Evolutionary conservation across 2,329 filamentous ascomycete species (phyloP).

Genomic region (Orbilia ellipsospora): DNA sequence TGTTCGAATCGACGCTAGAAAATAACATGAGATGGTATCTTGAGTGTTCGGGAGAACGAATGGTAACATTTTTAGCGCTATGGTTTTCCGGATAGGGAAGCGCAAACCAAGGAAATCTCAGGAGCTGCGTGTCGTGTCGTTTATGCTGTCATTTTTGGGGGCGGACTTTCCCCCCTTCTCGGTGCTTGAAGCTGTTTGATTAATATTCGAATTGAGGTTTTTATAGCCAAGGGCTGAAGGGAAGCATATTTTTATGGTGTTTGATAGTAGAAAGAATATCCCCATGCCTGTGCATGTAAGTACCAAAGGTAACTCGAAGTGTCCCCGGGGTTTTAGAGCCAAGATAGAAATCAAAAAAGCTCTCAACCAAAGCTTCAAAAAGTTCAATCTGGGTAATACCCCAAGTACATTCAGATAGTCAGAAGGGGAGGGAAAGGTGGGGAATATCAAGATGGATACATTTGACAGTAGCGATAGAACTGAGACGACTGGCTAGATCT

Average conservation of each 20-base stretch:
- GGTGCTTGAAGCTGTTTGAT: neutral
- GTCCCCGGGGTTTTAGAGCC: slow-evolving; percentile 1
- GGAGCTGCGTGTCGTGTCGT: slow-evolving; percentile 4
- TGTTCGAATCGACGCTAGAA: slow-evolving; percentile 3
- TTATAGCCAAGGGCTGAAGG: slow-evolving; percentile 17
- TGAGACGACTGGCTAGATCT: slow-evolving; percentile 20
- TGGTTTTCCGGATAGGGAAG: slow-evolving; percentile 39
- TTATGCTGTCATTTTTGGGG: neutral
- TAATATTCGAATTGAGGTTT: neutral
- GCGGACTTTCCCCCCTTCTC: neutral
- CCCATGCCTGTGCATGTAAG: slow-evolving; percentile 11
- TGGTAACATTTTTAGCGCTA: slow-evolving; percentile 22
- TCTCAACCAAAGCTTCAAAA: neutral
- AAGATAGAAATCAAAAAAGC: neutral
- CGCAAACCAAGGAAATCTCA: slow-evolving; percentile 40
- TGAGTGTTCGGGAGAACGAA: neutral
- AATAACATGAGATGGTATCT: neutral
- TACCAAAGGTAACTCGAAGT: slow-evolving; percentile 23
- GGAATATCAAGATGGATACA: too few species aligned
- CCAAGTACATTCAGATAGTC: neutral
- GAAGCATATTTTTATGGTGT: neutral
- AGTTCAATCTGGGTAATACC: slow-evolving; percentile 9
- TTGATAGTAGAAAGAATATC: slow-evolving; percentile 19
- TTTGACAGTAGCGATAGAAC: too few species aligned
- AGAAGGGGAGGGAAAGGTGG: too few species aligned